Conservation (phyloP, 2,329 filamentous ascomycete species). For the Fusarium palustre region DNA sequence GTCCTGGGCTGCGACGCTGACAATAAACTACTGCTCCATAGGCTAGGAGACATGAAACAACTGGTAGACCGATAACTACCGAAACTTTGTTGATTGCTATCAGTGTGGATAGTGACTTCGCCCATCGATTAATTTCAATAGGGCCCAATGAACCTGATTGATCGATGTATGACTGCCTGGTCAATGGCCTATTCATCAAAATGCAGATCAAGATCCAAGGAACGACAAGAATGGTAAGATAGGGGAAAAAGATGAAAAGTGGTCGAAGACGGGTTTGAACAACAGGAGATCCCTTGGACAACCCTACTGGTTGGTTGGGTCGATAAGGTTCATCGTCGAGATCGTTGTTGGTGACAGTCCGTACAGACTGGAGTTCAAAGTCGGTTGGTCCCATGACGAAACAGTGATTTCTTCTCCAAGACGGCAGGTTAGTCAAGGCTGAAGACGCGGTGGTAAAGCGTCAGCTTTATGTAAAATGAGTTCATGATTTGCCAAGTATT, state of each 20-base stretch:
- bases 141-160: conserved; percentile 6
- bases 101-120: background rate
- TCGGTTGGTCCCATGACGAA: background rate
- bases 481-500: background rate
- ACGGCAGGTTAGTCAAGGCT: background rate
- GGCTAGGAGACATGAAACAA: conserved; percentile 29
- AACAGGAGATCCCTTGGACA: conserved; percentile 7
- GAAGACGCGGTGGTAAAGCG: background rate
- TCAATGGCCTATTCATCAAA: conserved; percentile 29
- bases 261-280: conserved; percentile 2
- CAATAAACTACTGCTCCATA: conserved; percentile 30
- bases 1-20: conserved; percentile 9
- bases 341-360: conserved; percentile 1
- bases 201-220: conserved; percentile 22
- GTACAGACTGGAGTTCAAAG: background rate
- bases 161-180: conserved; percentile 18
- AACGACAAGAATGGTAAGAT: conserved; percentile 12
- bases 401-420: background rate
- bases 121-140: background rate
- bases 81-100: background rate
- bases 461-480: background rate
- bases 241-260: background rate
- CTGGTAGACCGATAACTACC: conserved; percentile 10
- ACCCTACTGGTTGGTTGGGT: background rate
- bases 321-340: background rate